Percentiles rank a stretch among this genome's conserved stretches.
Evolutionary conservation across 148 eudicot species (phyloP).

Genomic region (Polygonum aviculare): DNA sequence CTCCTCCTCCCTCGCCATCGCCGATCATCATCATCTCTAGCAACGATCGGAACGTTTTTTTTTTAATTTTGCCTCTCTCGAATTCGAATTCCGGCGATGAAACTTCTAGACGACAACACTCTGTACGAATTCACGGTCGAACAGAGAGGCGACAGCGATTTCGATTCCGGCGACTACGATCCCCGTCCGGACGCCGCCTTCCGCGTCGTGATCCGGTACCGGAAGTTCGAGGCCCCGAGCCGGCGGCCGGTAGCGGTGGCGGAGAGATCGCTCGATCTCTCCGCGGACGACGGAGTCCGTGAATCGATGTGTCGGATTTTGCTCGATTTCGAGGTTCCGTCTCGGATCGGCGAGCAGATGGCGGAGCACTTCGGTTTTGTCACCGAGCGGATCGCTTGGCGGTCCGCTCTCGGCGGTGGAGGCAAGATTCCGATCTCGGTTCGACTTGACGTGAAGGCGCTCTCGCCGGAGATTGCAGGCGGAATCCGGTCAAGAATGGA

Average conservation of each 20-base stretch:
- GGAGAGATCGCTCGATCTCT: conserved; percentile 4
- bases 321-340: conserved; percentile 15
- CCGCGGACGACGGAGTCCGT: neutral
- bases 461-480: conserved; percentile 11
- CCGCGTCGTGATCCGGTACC: conserved; percentile 9
- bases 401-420: neutral
- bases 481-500: conserved; percentile 15
- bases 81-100: conserved; percentile 11
- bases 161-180: neutral
- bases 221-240: neutral
- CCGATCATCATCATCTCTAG: neutral
- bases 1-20: neutral
- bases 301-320: conserved; percentile 10
- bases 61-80: too few species aligned
- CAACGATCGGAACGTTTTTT: neutral
- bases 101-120: conserved; percentile 8
- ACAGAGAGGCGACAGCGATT: neutral
- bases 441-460: conserved; percentile 16
- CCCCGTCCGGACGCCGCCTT: neutral
- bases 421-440: conserved; percentile 14
- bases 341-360: neutral
- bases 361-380: conserved; percentile 19
- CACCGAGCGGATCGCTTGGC: conserved; percentile 12
- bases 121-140: conserved; percentile 21
- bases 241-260: neutral